Evolutionary conservation across 257 asterid genomes (phyloP).

Genomic region (Cruciata laevipes): DNA sequence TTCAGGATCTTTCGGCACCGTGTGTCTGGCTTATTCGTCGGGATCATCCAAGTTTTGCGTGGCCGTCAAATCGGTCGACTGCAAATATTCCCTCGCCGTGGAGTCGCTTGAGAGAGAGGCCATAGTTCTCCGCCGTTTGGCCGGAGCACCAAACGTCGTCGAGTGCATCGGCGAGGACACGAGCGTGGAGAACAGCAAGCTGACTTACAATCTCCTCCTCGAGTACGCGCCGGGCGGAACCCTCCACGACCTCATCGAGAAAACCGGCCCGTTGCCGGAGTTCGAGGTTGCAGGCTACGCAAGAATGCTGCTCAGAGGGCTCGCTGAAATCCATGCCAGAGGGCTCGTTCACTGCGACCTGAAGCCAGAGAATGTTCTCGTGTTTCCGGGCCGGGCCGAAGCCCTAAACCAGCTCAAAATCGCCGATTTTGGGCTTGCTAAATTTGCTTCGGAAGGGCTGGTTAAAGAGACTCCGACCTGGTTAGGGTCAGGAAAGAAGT

Average conservation of each 20-base stretch:
- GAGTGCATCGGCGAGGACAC: not conserved
- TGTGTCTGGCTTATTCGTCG: not conserved
- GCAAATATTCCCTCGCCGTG: not conserved
- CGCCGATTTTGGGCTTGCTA: not conserved
- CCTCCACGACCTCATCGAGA: not conserved
- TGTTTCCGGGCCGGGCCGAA: not conserved
- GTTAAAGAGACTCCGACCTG: no score
- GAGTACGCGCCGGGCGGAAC: not conserved
- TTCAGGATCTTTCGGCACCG: not conserved
- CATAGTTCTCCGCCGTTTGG: not conserved
- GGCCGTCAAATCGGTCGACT: not conserved
- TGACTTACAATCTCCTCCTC: not conserved
- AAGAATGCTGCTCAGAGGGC: not conserved
- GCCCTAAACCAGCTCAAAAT: not conserved
- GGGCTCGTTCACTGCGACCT: not conserved
- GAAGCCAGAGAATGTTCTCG: not conserved
- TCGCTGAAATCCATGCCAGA: not conserved
- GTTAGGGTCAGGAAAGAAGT: no score
- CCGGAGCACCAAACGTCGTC: not conserved
- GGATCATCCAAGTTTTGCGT: not conserved
- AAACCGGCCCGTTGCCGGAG: not conserved
- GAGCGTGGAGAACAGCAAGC: not conserved
- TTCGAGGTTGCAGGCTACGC: not conserved
- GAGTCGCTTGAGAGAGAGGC: not conserved
- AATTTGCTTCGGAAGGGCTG: no score